Evolutionary conservation across 2,329 filamentous ascomycete species (phyloP).

Genomic region (Nigrospora osmanthi): DNA sequence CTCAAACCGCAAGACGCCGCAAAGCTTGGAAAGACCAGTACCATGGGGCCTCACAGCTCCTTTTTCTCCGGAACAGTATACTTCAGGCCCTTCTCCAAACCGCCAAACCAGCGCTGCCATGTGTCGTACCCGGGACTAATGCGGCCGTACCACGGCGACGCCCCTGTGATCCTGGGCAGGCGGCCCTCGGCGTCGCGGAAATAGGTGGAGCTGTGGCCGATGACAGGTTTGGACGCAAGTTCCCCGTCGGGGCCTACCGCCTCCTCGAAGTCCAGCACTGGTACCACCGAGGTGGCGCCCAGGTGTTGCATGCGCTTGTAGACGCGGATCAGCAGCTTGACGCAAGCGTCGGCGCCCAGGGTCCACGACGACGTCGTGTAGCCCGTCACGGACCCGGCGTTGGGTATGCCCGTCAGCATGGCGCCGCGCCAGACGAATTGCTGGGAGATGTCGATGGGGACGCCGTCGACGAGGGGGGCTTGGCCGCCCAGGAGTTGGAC

Average conservation of each 20-base stretch:
- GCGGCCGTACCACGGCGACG: constrained; percentile 14
- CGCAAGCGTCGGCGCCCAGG: constrained; percentile 48
- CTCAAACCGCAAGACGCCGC: too few species aligned
- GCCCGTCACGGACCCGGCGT: constrained; percentile 48
- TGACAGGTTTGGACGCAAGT: constrained; percentile 16
- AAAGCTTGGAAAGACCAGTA: background rate
- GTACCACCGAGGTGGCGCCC: constrained; percentile 34
- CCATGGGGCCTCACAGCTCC: constrained; percentile 3
- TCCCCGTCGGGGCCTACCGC: constrained; percentile 19
- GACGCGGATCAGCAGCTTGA: constrained; percentile 39
- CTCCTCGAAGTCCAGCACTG: constrained; percentile 23
- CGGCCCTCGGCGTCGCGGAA: constrained; percentile 10
- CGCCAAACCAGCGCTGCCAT: constrained; percentile 14
- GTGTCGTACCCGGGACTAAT: constrained; percentile 11
- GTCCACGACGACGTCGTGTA: constrained; percentile 58
- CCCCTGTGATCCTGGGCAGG: constrained; percentile 11
- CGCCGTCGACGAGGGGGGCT: constrained; percentile 41
- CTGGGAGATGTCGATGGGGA: constrained; percentile 29
- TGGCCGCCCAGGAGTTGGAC: constrained; percentile 47
- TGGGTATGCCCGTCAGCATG: constrained; percentile 58
- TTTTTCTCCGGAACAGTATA: constrained; percentile 12
- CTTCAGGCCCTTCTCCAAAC: constrained; percentile 11
- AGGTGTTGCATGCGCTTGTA: constrained; percentile 40
- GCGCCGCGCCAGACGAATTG: constrained; percentile 49
- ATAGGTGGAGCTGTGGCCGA: constrained; percentile 11